Evolutionary conservation across 208 protist genomes (phyloP).

Genomic region (Leishmania arabica): DNA sequence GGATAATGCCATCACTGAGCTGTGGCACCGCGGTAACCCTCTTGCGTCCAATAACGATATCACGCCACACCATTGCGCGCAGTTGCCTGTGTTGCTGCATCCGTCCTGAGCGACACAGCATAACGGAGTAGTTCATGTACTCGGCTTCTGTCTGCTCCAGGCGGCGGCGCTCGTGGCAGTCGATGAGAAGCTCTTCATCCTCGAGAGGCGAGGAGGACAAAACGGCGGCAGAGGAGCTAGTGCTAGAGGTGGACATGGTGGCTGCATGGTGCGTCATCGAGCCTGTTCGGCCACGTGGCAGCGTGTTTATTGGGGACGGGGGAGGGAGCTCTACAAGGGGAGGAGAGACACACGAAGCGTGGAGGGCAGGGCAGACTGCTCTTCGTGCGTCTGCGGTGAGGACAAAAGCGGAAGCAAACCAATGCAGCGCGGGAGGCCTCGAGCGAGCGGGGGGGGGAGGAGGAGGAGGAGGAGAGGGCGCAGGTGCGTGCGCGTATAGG

Average conservation of each 20-base stretch:
- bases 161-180: conserved; percentile 19
- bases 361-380: too few species aligned
- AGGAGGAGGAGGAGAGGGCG: neutral
- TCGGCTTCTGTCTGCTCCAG: conserved; percentile 17
- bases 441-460: neutral
- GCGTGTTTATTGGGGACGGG: neutral
- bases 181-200: conserved; percentile 22
- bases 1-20: conserved; percentile 45
- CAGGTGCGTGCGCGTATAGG: neutral
- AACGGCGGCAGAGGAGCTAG: neutral
- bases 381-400: neutral
- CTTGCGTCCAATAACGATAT: conserved; percentile 43
- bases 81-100: conserved; percentile 41
- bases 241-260: conserved; percentile 6
- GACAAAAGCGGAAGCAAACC: neutral
- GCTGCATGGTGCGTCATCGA: neutral
- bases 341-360: neutral
- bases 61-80: conserved; percentile 57
- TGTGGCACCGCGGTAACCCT: conserved; percentile 31
- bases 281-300: neutral
- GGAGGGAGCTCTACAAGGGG: neutral
- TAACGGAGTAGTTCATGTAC: conserved; percentile 44
- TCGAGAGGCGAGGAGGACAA: conserved; percentile 3
- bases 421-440: neutral
- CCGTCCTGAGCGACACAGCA: conserved; percentile 34